A percentile compares a stretch with the other conserved stretches of the same genome.
phyloP scores from a whole-genome alignment of 2,329 filamentous ascomycete genomes.

The Chaetothyriales sp. region DNA sequence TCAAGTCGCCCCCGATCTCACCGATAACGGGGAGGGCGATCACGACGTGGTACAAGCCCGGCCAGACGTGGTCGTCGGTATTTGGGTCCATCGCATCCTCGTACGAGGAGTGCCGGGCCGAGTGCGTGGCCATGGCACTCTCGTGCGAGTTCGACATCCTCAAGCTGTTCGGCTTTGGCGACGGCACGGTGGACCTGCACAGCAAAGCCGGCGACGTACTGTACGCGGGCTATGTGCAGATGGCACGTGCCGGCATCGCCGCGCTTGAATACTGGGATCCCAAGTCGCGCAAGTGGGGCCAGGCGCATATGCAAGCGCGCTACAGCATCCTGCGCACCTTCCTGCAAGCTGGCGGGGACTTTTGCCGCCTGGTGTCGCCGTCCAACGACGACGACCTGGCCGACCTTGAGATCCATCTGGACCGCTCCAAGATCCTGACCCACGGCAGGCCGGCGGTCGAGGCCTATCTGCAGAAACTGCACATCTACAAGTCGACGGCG shows the following conservation, averaged over 20 bases:
- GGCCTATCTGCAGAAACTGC: conserved; percentile 76
- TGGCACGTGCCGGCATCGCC: conserved; percentile 83
- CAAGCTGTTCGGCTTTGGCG: conserved; percentile 80
- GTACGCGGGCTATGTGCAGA: conserved; percentile 75
- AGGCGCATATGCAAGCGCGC: conserved; percentile 80
- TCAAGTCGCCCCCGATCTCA: conserved; percentile 64
- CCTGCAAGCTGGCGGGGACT: conserved; percentile 71
- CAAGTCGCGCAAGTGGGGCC: conserved; percentile 80
- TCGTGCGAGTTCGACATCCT: conserved; percentile 80
- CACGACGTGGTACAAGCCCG: conserved; percentile 81
- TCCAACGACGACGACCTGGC: conserved; percentile 52
- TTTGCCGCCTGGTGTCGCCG: conserved; percentile 62
- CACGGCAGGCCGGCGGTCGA: conserved; percentile 73
- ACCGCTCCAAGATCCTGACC: conserved; percentile 73
- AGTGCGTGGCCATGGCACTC: conserved; percentile 84
- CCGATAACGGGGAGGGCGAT: conserved; percentile 67
- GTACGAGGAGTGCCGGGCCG: conserved; percentile 90
- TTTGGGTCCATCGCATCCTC: conserved; percentile 78
- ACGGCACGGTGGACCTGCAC: conserved; percentile 59
- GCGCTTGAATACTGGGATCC: conserved; percentile 93
- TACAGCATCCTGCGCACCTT: conserved; percentile 70
- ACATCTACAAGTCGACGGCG: conserved; percentile 83
- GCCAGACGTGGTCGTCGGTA: conserved; percentile 86
- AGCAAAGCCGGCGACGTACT: conserved; percentile 73
- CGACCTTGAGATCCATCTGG: conserved; percentile 68